Base-by-base conservation (phyloP, 202 grass and related monocot species). In the Schoenoplectus triqueter region DNA sequence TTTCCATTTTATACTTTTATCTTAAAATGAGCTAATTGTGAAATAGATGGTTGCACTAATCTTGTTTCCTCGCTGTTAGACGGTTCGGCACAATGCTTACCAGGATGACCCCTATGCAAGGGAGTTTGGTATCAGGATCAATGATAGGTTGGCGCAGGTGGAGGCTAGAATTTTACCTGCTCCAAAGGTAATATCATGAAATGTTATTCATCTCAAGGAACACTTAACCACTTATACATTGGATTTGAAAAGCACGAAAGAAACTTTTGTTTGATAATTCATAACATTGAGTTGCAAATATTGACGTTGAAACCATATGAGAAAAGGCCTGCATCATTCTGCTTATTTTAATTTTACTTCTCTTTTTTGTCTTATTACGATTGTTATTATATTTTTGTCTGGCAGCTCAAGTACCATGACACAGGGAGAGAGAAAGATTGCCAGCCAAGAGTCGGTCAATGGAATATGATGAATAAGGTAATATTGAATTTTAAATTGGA, bases 401-500 rank as follows among this genome's bases (percentile, higher is more conserved):
- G 80, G 71, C 87, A 97, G 90, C 95, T 97, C 2, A 97, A 97
- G 61, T 97, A 94, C 85, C 88, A 90, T 45, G 95, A 97, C 63
- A 90, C 90, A 64, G 95, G 95, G 11, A 90, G 79, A 90, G 95
- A 97, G 76, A 94, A 86, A 80, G 89, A 94, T 40, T 97, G 95
- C 89, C 84, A 90, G 78, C 95, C 95, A 76, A 91, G 88, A 89
- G 67, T 92, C 70, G 95, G 95, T n/a, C 95, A 97, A 86, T 97
- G 95, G 95, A 97, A 97, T 83, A 97, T 97, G 95, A 97, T 93
- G 95, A 97, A 97, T 50, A 97, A 97, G 88, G 95, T 97, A 89
- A 79, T 11, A 13, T 45, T 87, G 78, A 45, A 31, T 31, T 31
- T 31, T 31, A 31, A 31, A 31, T 31, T 31, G 31, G 31, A 31